Evolutionary conservation across 2,329 filamentous ascomycete species (phyloP).

Genomic region (Elsinoe arachidis): DNA sequence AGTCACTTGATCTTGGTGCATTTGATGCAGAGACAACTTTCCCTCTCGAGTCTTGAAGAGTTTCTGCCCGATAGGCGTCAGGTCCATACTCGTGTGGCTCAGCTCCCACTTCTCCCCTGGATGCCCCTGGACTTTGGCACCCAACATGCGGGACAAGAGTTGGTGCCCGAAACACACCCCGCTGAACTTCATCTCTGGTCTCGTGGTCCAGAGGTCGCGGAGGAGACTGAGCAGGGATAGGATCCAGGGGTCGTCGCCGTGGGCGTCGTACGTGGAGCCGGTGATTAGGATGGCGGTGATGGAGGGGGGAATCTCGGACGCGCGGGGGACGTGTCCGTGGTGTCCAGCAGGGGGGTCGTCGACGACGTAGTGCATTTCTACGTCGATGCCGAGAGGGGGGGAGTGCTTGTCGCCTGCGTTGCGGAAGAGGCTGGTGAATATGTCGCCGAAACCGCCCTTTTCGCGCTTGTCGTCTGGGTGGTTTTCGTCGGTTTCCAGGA

Average conservation of each 20-base stretch:
- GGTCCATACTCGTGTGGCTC: constrained; percentile 34
- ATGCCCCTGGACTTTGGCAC: constrained; percentile 31
- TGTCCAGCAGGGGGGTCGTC: constrained; percentile 20
- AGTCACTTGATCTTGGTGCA: constrained; percentile 40
- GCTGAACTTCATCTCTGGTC: constrained; percentile 43
- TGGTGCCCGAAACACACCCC: constrained; percentile 44
- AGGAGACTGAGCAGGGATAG: constrained; percentile 37
- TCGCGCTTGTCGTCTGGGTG: constrained; percentile 43
- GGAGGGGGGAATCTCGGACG: constrained; percentile 37
- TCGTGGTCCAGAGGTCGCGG: constrained; percentile 42
- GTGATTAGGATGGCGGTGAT: constrained; percentile 39
- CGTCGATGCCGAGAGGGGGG: constrained; percentile 47
- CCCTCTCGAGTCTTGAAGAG: constrained; percentile 32
- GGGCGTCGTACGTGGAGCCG: constrained; percentile 41
- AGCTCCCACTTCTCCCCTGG: constrained; percentile 39
- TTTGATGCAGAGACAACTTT: constrained; percentile 37
- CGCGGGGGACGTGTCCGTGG: constrained; percentile 37
- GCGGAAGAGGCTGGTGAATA: constrained; percentile 45
- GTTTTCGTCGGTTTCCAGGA: constrained; percentile 51
- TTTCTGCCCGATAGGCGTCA: constrained; percentile 33
- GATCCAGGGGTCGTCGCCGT: constrained; percentile 39
- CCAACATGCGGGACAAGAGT: constrained; percentile 37
- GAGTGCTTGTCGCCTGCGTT: constrained; percentile 45
- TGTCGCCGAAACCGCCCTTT: constrained; percentile 47
- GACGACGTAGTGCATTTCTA: constrained; percentile 48